Base-by-base conservation (phyloP, 164 flowering plant species). In the Echeveria elegans region DNA sequence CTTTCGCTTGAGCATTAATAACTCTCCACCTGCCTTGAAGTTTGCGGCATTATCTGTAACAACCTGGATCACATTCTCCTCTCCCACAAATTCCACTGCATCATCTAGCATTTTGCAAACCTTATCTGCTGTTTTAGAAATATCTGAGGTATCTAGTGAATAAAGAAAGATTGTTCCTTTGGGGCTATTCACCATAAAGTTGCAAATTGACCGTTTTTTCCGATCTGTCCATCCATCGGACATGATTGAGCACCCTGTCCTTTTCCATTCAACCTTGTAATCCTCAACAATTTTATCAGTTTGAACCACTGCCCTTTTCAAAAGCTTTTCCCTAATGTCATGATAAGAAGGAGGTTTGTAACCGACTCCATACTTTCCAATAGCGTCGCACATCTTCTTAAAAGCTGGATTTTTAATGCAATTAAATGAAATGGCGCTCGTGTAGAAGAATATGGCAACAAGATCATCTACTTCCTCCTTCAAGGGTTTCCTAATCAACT, bases 1-100 rank as follows among this genome's bases (percentile, higher is more conserved):
- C 59, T 68, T 72, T 32, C 77, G 63, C 36, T 74, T 74, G 26
- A 30, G 70, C 80, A 74, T 77, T 71, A 70, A 74, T 73, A 72
- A 71, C 67, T 77, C 74, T 28, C 77, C 80, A 56, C 75, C 77
- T 67, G 66, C 65, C 64, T 63, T 72, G 48, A 59, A 56, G n/a
- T 56, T 56, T 19, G 9, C 12, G n/a, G 9, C 75, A 65, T 68
- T 70, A 24, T 63, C 34, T 36, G 72, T 72, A 52, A 41, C 34
- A 47, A 72, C 77, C 73, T 77, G 77, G 28, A 74, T 74, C 19
- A 77, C 74, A 72, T 77, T 48, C n/a, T 74, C 76, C 69, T 70
- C 76, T 0, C 74, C 74, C 30, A 74, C 60, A 32, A 71, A 74
- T 32, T 68, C 75, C 50, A 77, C 75, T 28, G 70, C 73, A 40